Evolutionary conservation across 768 basidiomycete genomes (phyloP).

Genomic region (Boletus reticulatus): DNA sequence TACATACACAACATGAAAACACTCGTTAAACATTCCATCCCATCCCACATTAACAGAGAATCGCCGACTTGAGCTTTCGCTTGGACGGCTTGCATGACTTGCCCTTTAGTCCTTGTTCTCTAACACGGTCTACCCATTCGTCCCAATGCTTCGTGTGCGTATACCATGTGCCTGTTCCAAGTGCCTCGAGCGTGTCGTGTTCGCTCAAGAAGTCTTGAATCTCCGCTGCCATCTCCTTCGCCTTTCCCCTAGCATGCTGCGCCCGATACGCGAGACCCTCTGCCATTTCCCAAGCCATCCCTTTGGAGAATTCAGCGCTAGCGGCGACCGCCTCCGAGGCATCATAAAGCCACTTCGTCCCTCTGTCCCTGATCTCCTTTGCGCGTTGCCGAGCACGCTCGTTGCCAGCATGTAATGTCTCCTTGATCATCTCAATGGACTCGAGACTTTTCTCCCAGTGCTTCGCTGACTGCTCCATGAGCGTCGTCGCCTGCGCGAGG

Average conservation of each 20-base stretch:
- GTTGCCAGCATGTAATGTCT: slow-evolving; percentile 48
- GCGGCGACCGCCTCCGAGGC: slow-evolving; percentile 43
- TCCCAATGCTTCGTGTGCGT: slow-evolving; percentile 18
- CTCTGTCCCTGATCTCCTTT: slow-evolving; percentile 48
- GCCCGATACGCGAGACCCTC: slow-evolving; percentile 38
- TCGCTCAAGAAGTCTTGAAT: slow-evolving; percentile 25
- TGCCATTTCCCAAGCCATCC: slow-evolving; percentile 41
- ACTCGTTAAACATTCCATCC: neutral
- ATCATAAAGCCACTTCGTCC: slow-evolving; percentile 43
- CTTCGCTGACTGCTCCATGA: slow-evolving; percentile 44
- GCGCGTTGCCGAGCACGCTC: slow-evolving; percentile 53
- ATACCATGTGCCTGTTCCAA: slow-evolving; percentile 17
- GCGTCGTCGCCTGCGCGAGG: slow-evolving; percentile 33
- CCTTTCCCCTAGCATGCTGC: slow-evolving; percentile 43
- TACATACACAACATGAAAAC: slow-evolving; percentile 19
- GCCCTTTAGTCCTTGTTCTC: slow-evolving; percentile 4
- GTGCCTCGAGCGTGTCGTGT: slow-evolving; percentile 15
- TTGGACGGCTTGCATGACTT: slow-evolving; percentile 14
- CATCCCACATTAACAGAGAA: slow-evolving; percentile 10
- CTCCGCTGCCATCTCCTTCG: slow-evolving; percentile 42
- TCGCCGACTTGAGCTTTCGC: slow-evolving; percentile 8
- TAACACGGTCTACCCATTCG: slow-evolving; percentile 12
- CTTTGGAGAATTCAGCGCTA: slow-evolving; percentile 43
- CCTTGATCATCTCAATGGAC: slow-evolving; percentile 37
- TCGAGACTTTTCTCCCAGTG: slow-evolving; percentile 33